Evolutionary conservation across 352 stramenopile species (phyloP), one percentile per base, ranked within the genome.

Genomic region (Globisporangium apiculatum): DNA sequence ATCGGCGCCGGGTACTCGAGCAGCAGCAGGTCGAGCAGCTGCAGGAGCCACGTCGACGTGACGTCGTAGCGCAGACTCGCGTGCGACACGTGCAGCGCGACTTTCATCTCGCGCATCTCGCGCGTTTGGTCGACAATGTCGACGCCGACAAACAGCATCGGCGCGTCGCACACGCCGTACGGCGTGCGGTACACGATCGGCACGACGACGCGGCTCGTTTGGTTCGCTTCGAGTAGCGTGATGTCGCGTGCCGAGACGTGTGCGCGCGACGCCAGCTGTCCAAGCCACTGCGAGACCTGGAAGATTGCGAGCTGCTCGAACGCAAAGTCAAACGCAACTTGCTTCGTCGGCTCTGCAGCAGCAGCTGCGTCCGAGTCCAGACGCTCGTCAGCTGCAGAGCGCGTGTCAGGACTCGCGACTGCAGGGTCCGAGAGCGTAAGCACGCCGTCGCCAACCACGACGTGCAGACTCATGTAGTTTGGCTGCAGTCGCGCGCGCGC

Each of bases 41-140:
- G 75, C 31, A 87, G 72, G 38, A 92, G 62, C 83, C 86, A 95
- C 61, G 85, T 90, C 10, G 86, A 93, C 3, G 72, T 68, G 45
- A 91, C 82, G 36, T 94, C 81, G 59, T 93, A 92, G 18, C 86
- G 79, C 57, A 89, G 68, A 59, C 80, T 94, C 24, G 90, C 62
- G 55, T 95, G 83, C 41, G 86, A 95, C 37, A 92, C 68, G 41
- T 95, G 82, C n/a, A 95, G 61, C 40, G 92, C 83, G 1, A 92
- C 76, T 60, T 89, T 92, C 72, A 92, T 94, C 49, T 95, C 86
- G 0, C 86, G 73, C 86, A 95, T 95, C 48, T 90, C 83, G 64
- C 92, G 86, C 8, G 86, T 91, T 54, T 91, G 78, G 47, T 93
- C 82, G 48, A 75, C 53, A 18, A 92, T 89, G 37, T 94, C 83